Evolutionary conservation across 2,329 filamentous ascomycete genomes (phyloP), one percentile per base, ranked within the genome.

Genomic region (Exophiala sideris): DNA sequence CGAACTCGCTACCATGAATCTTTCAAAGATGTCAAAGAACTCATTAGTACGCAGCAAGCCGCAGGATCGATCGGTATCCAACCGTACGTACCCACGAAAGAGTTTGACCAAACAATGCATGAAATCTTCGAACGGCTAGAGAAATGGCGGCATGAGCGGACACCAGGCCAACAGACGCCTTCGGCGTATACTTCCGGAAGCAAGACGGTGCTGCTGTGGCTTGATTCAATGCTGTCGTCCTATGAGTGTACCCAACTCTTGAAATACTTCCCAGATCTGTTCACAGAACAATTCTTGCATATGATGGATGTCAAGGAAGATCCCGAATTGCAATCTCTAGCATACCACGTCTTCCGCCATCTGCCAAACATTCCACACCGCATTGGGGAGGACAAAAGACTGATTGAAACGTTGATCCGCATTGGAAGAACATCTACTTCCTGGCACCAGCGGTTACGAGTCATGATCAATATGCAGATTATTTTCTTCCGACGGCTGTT

Each of bases 261-360:
- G 14, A 84, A 86, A 3, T 97, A 96, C 80, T 97, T 99, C 76
- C 88, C 91, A 0, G 81, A 88, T 34, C 79, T 87, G 0, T 92
- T 97, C 67, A 94, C 95, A 70, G 89, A 94, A 65, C 89, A 96
- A 69, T 82, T 99, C 11, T 76, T 99, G 48, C 91, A 99, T 76
- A 99, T 99, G 94, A 99, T 99, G 92, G 94, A 99, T 67, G 90
- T 99, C 69, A 97, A 97, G 71, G 94, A 99, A 71, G 94, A 99
- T 65, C 91, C 90, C 0, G 95, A 99, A 71, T 80, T 99, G 2
- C 95, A 96, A 78, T 87, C 88, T 8, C 80, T 96, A 7, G 92
- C 94, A 0, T 99, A 97, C 68, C 91, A 96, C 67, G 94, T 99
- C 39, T 99, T 97, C 76, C 87, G 92, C 5, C 92, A 99, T 67